These are phyloP conservation scores for Amanita molliuscula DNA, from an alignment of 768 basidiomycete genomes.

Conservation along the genomic window DNA sequence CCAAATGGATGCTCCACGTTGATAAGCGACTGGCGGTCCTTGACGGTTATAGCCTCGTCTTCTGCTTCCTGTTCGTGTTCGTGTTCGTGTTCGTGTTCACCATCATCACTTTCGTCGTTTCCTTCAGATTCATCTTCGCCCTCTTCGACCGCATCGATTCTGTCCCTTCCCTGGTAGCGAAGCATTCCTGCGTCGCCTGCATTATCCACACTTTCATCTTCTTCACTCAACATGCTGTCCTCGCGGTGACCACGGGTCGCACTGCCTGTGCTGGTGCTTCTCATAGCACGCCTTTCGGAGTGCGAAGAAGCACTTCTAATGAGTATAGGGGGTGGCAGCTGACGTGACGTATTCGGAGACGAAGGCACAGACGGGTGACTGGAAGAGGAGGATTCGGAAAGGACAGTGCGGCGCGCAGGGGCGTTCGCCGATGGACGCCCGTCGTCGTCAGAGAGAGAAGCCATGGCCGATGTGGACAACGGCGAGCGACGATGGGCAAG, in stretches of 20 bases:
- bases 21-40: slow-evolving; percentile 94
- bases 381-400: slow-evolving; percentile 23
- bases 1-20: slow-evolving; percentile 99
- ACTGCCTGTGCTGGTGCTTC: slow-evolving; percentile 58
- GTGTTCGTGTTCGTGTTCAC: slow-evolving; percentile 28
- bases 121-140: slow-evolving; percentile 12
- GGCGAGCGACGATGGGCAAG: background rate
- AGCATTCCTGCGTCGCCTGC: slow-evolving; percentile 21
- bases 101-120: slow-evolving; percentile 21
- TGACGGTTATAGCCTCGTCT: slow-evolving; percentile 86
- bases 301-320: slow-evolving; percentile 42
- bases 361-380: slow-evolving; percentile 33
- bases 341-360: slow-evolving; percentile 38
- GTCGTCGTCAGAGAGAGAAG: slow-evolving; percentile 17
- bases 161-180: slow-evolving; percentile 26
- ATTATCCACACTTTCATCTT: slow-evolving; percentile 35
- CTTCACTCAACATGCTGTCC: slow-evolving; percentile 40
- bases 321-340: slow-evolving; percentile 29
- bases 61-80: slow-evolving; percentile 23
- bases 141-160: slow-evolving; percentile 27
- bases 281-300: slow-evolving; percentile 32
- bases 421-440: background rate
- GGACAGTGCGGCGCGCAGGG: slow-evolving; percentile 10
- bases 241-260: slow-evolving; percentile 35
- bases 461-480: slow-evolving; percentile 23